Evolutionary conservation across 306 rosid genomes (phyloP), one percentile per base, ranked within the genome.

Genomic region (Vigna hirtella): DNA sequence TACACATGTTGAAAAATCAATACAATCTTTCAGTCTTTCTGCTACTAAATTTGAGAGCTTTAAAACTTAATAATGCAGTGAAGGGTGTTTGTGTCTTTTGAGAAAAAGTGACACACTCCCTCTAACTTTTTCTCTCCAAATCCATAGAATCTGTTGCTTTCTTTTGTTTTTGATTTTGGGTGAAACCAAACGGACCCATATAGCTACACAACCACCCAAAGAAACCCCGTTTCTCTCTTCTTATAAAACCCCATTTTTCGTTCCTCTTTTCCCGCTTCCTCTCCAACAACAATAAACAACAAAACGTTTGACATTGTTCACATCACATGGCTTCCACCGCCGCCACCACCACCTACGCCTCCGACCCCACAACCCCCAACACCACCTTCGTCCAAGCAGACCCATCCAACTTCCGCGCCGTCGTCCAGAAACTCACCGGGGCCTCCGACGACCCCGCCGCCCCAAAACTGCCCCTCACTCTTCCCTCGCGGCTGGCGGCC

Each of bases 301-400:
- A 45, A 20, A 20, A 45, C 48, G 3, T 45, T 12, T 45, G 15
- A 45, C 15, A 43, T 43, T 43, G 4, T 10, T 43, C 4, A 40
- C 45, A 40, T 8, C 48, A 11, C 4, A 45, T 45, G 50, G 50
- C 50, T 45, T 45, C 50, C 15, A 10, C 12, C 49, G 12, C 49
- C 49, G 12, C 48, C 63, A 72, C 26, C 85, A 53, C 87, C n/a
- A 47, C 81, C 58, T 81, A 81, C 38, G 84, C 81, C 53, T 57
- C 92, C 81, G 87, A 86, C 89, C 87, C 93, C 15, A 81, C 81
- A 16, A 76, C 91, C 8, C 77, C 97, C 20, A 90, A 90, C 91
- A 92, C 98, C 6, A 95, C 95, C 68, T 91, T 88, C 70, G 96
- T 95, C 17, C 91, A 95, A 84, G 93, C 97, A 2, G 93, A 92